These are phyloP conservation scores for Candida xiaguanensis DNA, from an alignment of 805 yeast genomes.

Conservation along the genomic window DNA sequence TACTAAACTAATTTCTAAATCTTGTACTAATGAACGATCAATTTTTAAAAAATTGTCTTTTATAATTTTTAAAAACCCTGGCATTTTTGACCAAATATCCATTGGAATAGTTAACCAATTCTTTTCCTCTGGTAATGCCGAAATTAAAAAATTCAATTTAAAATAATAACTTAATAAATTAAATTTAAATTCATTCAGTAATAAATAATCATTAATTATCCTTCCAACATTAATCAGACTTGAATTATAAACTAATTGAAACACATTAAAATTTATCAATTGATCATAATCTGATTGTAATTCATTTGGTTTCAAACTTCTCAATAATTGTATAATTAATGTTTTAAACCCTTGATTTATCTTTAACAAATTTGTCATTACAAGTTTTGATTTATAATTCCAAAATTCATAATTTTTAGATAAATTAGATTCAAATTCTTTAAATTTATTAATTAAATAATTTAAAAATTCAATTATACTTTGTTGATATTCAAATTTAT, in stretches of 20 bases:
- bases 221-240: constrained; percentile 7
- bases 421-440: constrained; percentile 3
- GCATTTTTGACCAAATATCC: constrained; percentile 41
- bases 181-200: constrained; percentile 6
- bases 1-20: constrained; percentile 16
- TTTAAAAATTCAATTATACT: constrained; percentile 7
- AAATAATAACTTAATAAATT: constrained; percentile 6
- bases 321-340: constrained; percentile 5
- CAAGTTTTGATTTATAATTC: neutral
- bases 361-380: neutral
- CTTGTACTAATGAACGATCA: constrained; percentile 8
- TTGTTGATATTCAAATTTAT: constrained; percentile 5
- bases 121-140: neutral
- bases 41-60: constrained; percentile 11
- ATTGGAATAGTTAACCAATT: constrained; percentile 41
- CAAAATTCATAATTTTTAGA: constrained; percentile 1
- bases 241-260: constrained; percentile 11
- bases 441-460: constrained; percentile 6
- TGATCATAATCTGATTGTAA: constrained; percentile 1
- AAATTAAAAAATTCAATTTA: constrained; percentile 5
- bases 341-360: constrained; percentile 3
- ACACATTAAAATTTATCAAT: constrained; percentile 5
- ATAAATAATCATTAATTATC: constrained; percentile 5
- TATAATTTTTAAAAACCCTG: constrained; percentile 15
- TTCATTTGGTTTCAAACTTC: neutral